Conservation (phyloP, 2,329 filamentous ascomycete species). For the Cladosporium sphaerospermum region DNA sequence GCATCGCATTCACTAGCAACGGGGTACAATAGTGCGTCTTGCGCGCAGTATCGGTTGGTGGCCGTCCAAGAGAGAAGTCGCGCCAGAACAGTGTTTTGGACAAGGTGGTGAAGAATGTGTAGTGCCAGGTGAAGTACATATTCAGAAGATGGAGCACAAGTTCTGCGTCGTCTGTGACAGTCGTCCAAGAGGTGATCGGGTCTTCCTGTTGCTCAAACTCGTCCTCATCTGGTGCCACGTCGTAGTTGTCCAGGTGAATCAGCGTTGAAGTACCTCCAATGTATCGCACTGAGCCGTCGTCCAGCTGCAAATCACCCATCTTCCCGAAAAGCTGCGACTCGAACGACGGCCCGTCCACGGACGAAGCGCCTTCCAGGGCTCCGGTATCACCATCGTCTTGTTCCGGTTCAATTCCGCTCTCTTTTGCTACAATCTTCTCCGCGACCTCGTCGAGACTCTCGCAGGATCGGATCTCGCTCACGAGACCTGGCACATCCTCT, state of each 20-base stretch:
- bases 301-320: slow-evolving; percentile 84
- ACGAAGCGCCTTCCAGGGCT: slow-evolving; percentile 30
- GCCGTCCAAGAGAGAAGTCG: slow-evolving; percentile 71
- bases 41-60: slow-evolving; percentile 41
- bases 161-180: slow-evolving; percentile 70
- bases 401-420: slow-evolving; percentile 43
- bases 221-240: slow-evolving; percentile 31
- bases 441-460: slow-evolving; percentile 64
- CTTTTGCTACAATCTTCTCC: slow-evolving; percentile 50
- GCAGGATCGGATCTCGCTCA: slow-evolving; percentile 82
- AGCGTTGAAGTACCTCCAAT: slow-evolving; percentile 92
- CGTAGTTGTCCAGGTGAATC: slow-evolving; percentile 63
- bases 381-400: slow-evolving; percentile 37
- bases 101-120: slow-evolving; percentile 88
- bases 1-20: slow-evolving; percentile 85
- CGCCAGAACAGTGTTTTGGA: slow-evolving; percentile 81
- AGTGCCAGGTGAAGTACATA: slow-evolving; percentile 98
- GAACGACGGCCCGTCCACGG: slow-evolving; percentile 35
- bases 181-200: slow-evolving; percentile 79
- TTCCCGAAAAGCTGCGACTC: slow-evolving; percentile 84
- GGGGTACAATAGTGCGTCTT: slow-evolving; percentile 76
- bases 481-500: slow-evolving; percentile 73
- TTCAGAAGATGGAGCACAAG: slow-evolving; percentile 83
- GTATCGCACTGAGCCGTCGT: slow-evolving; percentile 82
- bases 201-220: slow-evolving; percentile 53